Percentiles rank a stretch among this genome's conserved stretches.
Conservation (phyloP, 2,329 filamentous ascomycete species). For the Elsinoe ampelina region DNA sequence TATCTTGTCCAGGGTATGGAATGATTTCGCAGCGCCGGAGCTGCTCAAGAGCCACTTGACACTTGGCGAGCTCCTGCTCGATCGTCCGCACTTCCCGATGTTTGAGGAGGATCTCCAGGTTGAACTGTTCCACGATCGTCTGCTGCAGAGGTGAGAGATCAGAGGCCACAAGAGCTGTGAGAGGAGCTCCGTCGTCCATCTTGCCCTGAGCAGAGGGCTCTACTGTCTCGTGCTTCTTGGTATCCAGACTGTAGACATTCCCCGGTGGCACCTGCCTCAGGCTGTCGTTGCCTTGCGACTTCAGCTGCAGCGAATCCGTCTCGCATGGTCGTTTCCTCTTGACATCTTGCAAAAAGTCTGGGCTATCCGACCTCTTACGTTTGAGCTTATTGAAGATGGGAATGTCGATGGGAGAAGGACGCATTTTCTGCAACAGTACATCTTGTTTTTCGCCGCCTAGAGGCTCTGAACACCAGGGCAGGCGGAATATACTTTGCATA, state of each 20-base stretch:
- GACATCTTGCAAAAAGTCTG: slow-evolving; percentile 26
- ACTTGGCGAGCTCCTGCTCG: slow-evolving; percentile 93
- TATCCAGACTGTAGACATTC: not conserved
- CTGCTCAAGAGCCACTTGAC: slow-evolving; percentile 86
- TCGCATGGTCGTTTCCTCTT: slow-evolving; percentile 21
- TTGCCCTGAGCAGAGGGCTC: not conserved
- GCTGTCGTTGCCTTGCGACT: not conserved
- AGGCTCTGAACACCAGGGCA: slow-evolving; percentile 37
- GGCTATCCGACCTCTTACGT: slow-evolving; percentile 47
- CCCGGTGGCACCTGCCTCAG: not conserved
- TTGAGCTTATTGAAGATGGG: slow-evolving; percentile 45
- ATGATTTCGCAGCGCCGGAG: slow-evolving; percentile 85
- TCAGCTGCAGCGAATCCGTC: not conserved
- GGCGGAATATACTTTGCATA: slow-evolving; percentile 44
- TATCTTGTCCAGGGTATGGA: slow-evolving; percentile 68
- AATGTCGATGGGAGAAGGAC: slow-evolving; percentile 37
- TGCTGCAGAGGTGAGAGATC: slow-evolving; percentile 50
- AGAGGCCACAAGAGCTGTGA: slow-evolving; percentile 5
- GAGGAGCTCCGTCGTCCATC: slow-evolving; percentile 13
- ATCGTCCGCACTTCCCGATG: slow-evolving; percentile 90
- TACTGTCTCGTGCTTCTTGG: not conserved
- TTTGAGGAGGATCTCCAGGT: slow-evolving; percentile 84
- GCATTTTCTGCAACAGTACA: slow-evolving; percentile 35
- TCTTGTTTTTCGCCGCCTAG: slow-evolving; percentile 34
- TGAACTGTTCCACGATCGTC: slow-evolving; percentile 75